Percentiles rank a stretch among this genome's conserved stretches.
phyloP scores from a whole-genome alignment of 1,139 yeast species.

The Pichia sp. region DNA sequence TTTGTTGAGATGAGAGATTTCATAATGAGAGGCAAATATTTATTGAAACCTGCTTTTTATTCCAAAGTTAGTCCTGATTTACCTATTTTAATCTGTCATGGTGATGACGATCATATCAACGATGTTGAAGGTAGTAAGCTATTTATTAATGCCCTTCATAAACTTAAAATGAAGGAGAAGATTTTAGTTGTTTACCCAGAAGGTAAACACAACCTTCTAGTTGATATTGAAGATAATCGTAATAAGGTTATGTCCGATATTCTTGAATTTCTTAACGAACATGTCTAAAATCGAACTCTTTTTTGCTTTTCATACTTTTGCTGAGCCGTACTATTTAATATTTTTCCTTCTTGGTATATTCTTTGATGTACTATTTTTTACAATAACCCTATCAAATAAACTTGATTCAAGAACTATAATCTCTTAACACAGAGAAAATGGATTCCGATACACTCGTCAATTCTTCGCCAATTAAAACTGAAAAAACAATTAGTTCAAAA shows the following conservation, averaged over 20 bases:
- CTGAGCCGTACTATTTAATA: neutral
- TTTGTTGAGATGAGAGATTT: slow-evolving; percentile 57
- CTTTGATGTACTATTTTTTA: too few relatives aligned
- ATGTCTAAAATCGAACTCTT: neutral
- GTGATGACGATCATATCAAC: slow-evolving; percentile 48
- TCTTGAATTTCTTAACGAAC: slow-evolving; percentile 34
- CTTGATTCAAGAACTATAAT: neutral
- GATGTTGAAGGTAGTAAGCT: slow-evolving; percentile 46
- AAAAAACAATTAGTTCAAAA: neutral
- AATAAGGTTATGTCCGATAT: slow-evolving; percentile 27
- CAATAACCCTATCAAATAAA: too few relatives aligned
- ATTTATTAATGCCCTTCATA: slow-evolving; percentile 37
- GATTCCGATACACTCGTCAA: slow-evolving; percentile 5
- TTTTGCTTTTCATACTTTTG: neutral
- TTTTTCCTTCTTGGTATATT: too few relatives aligned
- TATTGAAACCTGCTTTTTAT: slow-evolving; percentile 40
- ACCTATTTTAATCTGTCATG: slow-evolving; percentile 49
- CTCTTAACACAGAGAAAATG: neutral
- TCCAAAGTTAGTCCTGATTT: slow-evolving; percentile 37
- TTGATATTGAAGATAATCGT: slow-evolving; percentile 31
- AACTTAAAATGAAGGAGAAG: slow-evolving; percentile 29
- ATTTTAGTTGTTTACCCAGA: slow-evolving; percentile 23
- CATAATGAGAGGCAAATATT: slow-evolving; percentile 52
- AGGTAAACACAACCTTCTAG: slow-evolving; percentile 41
- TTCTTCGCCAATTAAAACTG: slow-evolving; percentile 5